Evolutionary conservation across 495 filamentous ascomycete species (phyloP).

Genomic region (Physcia stellaris): DNA sequence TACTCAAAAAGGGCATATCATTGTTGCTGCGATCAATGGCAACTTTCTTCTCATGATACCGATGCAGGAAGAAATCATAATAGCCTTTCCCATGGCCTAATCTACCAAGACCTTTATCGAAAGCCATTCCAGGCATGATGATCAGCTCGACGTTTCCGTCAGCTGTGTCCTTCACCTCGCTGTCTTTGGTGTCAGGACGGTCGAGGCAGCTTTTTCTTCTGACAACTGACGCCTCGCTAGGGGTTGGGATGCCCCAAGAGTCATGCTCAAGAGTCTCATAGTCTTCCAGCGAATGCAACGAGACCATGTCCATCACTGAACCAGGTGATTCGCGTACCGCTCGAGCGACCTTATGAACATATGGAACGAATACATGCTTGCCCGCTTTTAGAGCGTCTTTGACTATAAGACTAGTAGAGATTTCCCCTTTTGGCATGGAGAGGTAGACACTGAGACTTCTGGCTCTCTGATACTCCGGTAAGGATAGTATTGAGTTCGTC

Average conservation of each 20-base stretch:
- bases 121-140: slow-evolving; percentile 88
- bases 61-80: slow-evolving; percentile 83
- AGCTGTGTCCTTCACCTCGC: neutral
- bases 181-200: neutral
- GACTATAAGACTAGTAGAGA: slow-evolving; percentile 69
- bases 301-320: slow-evolving; percentile 87
- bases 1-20: slow-evolving; percentile 55
- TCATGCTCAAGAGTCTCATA: slow-evolving; percentile 64
- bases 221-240: slow-evolving; percentile 45
- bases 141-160: slow-evolving; percentile 47
- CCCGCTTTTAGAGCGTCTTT: slow-evolving; percentile 60
- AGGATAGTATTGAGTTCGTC: slow-evolving; percentile 41
- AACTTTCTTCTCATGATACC: slow-evolving; percentile 47
- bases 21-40: too few species aligned
- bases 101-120: slow-evolving; percentile 61
- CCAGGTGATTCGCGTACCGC: slow-evolving; percentile 27
- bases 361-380: slow-evolving; percentile 85
- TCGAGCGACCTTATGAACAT: slow-evolving; percentile 51
- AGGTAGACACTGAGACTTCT: slow-evolving; percentile 72
- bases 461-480: slow-evolving; percentile 56
- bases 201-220: slow-evolving; percentile 56
- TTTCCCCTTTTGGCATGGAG: slow-evolving; percentile 78
- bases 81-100: slow-evolving; percentile 94
- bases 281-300: slow-evolving; percentile 54
- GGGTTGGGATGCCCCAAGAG: slow-evolving; percentile 83